phyloP scores from a whole-genome alignment of 768 basidiomycete species.

The Galerina sulciceps region DNA sequence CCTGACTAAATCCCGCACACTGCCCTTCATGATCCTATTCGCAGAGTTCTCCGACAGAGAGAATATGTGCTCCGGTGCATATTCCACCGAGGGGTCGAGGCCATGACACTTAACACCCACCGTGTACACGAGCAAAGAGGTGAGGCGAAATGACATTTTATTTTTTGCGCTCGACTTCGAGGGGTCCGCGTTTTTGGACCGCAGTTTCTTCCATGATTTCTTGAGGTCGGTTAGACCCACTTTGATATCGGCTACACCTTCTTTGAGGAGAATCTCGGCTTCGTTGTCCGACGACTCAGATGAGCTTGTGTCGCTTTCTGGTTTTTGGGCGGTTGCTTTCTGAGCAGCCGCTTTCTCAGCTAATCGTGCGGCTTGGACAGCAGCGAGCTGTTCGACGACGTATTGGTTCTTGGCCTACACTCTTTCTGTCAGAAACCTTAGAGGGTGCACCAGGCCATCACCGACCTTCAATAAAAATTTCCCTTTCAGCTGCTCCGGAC shows the following conservation, averaged over 20 bases:
- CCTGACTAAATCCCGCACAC: constrained; percentile 76
- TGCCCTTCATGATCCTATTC: constrained; percentile 73
- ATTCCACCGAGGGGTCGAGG: constrained; percentile 83
- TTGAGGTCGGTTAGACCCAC: constrained; percentile 24
- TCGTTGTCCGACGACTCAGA: constrained; percentile 23
- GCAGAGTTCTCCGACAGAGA: constrained; percentile 87
- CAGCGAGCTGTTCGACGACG: constrained; percentile 78
- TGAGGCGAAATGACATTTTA: constrained; percentile 78
- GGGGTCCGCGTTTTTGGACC: constrained; percentile 12
- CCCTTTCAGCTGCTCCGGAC: constrained; percentile 80
- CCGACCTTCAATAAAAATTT: constrained; percentile 84
- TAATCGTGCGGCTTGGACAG: constrained; percentile 59
- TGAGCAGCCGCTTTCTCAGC: constrained; percentile 45
- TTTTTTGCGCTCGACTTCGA: constrained; percentile 51
- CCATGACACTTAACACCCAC: constrained; percentile 95
- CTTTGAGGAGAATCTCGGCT: constrained; percentile 20
- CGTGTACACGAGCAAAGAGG: constrained; percentile 86
- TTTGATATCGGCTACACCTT: constrained; percentile 20
- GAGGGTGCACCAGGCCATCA: constrained; percentile 1
- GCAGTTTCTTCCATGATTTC: constrained; percentile 29
- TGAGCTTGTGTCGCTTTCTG: constrained; percentile 35
- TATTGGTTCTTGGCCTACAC: constrained; percentile 44
- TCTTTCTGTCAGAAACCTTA: neutral
- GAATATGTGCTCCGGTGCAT: constrained; percentile 89
- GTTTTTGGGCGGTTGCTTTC: neutral